Conservation (phyloP, 768 basidiomycete species). For the Agaricus subrufescens region DNA sequence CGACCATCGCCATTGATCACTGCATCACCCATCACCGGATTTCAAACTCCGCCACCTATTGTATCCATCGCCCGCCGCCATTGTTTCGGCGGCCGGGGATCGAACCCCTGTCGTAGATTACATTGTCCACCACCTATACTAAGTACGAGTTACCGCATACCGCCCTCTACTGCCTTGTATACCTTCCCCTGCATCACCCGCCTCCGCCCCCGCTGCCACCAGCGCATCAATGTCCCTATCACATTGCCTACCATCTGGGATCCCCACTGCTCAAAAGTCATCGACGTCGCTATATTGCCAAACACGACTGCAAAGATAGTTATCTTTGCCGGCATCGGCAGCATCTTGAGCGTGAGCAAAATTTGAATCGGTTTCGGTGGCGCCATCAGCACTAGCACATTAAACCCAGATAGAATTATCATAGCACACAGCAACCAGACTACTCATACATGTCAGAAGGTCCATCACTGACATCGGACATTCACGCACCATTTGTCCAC, state of each 20-base stretch:
- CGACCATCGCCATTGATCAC: background rate
- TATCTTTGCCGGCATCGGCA: constrained; percentile 65
- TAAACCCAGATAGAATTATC: constrained; percentile 62
- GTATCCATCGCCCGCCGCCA: constrained; percentile 1
- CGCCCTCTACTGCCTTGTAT: constrained; percentile 84
- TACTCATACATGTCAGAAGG: constrained; percentile 23
- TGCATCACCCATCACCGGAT: background rate
- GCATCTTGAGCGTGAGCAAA: constrained; percentile 71
- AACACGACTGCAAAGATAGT: constrained; percentile 64
- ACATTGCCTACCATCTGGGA: constrained; percentile 50
- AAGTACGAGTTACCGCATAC: constrained; percentile 36
- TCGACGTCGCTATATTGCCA: constrained; percentile 66
- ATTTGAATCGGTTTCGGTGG: constrained; percentile 57
- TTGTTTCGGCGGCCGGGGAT: constrained; percentile 5
- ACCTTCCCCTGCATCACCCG: constrained; percentile 62
- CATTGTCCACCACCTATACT: background rate
- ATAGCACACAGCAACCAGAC: constrained; percentile 83
- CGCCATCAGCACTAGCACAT: constrained; percentile 68
- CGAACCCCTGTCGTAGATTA: background rate
- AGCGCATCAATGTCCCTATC: constrained; percentile 41
- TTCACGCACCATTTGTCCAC: constrained; percentile 82
- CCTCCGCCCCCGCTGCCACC: constrained; percentile 39
- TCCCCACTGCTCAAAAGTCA: constrained; percentile 77
- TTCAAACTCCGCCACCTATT: constrained; percentile 22
- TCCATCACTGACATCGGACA: constrained; percentile 3